phyloP scores from a whole-genome alignment of 345 rosid genomes.

The Excoecaria agallocha region DNA sequence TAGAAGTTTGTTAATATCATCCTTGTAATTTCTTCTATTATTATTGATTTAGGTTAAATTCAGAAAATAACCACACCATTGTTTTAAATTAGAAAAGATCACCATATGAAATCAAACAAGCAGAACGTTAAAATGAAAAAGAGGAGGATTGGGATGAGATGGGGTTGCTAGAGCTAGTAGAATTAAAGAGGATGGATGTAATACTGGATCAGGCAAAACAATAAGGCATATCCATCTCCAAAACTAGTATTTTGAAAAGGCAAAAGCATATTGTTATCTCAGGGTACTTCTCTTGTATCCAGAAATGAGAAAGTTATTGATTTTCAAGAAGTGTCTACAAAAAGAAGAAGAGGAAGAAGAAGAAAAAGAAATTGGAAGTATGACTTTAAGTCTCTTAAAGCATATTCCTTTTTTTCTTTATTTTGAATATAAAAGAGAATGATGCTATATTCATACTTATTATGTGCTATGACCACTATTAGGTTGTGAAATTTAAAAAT shows the following conservation, averaged over 20 bases:
- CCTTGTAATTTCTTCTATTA: background rate
- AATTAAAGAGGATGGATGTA: background rate
- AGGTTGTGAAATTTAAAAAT: too few species aligned
- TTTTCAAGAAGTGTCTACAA: background rate
- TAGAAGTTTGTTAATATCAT: background rate
- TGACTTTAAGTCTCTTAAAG: background rate
- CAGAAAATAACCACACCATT: background rate
- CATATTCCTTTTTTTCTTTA: background rate
- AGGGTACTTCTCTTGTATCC: background rate
- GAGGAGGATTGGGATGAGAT: background rate
- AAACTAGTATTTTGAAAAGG: background rate
- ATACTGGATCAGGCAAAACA: background rate
- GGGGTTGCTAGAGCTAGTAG: background rate
- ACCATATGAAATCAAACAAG: background rate
- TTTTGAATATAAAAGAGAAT: background rate
- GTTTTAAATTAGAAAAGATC: background rate
- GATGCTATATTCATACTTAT: background rate
- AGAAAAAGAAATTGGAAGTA: background rate
- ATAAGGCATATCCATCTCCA: background rate
- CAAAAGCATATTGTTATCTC: background rate
- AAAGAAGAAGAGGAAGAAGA: background rate
- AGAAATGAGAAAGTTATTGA: background rate
- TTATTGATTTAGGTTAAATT: too few species aligned
- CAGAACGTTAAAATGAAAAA: background rate
- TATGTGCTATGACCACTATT: too few species aligned